Percentiles rank a stretch among this genome's conserved stretches.
Evolutionary conservation across 768 basidiomycete species (phyloP).

Genomic region (Hygrophoropsis aurantiaca): DNA sequence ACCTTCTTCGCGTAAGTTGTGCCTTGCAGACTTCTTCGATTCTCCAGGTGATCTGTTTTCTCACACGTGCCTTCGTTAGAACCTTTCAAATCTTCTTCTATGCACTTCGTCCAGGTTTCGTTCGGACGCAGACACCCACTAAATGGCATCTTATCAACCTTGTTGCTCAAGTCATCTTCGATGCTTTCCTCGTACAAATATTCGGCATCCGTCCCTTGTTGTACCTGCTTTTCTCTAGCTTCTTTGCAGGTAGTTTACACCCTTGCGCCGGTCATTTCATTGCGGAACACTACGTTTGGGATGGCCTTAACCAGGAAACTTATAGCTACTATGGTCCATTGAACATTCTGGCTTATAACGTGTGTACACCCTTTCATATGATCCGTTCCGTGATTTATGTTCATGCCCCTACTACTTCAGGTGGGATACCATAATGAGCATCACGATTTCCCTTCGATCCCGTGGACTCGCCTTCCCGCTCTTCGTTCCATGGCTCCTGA

Average conservation of each 20-base stretch:
- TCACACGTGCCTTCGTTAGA: conserved; percentile 38
- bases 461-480: conserved; percentile 91
- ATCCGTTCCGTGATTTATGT: not conserved
- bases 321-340: conserved; percentile 95
- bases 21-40: not conserved
- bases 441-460: conserved; percentile 95
- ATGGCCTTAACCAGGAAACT: conserved; percentile 90
- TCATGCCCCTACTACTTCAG: conserved; percentile 34
- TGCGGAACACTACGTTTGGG: conserved; percentile 95
- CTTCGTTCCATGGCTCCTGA: conserved; percentile 85
- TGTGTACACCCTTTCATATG: conserved; percentile 34
- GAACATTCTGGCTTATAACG: conserved; percentile 92
- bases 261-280: conserved; percentile 98
- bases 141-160: conserved; percentile 86
- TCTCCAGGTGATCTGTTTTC: not conserved
- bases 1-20: conserved; percentile 94
- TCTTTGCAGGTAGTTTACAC: conserved; percentile 95
- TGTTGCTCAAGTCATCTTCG: conserved; percentile 63
- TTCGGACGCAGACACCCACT: conserved; percentile 79
- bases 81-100: conserved; percentile 99
- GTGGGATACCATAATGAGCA: conserved; percentile 99
- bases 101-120: conserved; percentile 91
- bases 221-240: conserved; percentile 86
- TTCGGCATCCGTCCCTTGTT: conserved; percentile 54
- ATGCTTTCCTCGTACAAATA: conserved; percentile 60